Evolutionary conservation across 176 grass and related monocot species (phyloP).

Genomic region (Carex pumila): DNA sequence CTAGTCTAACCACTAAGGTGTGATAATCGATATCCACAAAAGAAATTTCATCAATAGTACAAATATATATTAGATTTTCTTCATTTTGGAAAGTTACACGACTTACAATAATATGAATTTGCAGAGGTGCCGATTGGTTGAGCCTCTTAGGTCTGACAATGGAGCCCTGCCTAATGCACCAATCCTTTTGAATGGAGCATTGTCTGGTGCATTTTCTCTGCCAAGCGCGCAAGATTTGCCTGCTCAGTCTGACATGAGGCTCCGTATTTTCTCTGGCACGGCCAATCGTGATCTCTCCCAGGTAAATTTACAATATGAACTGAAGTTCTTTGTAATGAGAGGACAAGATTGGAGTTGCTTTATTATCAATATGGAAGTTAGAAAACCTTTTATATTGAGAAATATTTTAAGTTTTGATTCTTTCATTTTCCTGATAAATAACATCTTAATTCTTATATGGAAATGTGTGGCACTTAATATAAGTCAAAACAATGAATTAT

Average conservation of each 20-base stretch:
- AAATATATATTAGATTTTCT: neutral
- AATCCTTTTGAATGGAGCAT: constrained; percentile 20
- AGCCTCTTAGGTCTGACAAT: constrained; percentile 55
- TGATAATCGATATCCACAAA: neutral
- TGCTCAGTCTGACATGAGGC: constrained; percentile 48
- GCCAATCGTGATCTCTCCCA: constrained; percentile 69
- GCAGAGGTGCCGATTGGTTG: constrained; percentile 61
- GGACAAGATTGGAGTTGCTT: neutral
- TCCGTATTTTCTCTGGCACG: constrained; percentile 93
- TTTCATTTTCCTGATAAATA: neutral
- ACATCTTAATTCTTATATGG: neutral
- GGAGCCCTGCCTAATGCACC: constrained; percentile 29
- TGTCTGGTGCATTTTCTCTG: constrained; percentile 24
- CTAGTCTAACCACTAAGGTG: neutral
- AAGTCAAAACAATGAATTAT: neutral
- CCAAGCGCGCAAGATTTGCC: constrained; percentile 24
- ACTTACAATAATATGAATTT: neutral
- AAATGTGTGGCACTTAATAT: neutral
- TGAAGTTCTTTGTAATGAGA: neutral
- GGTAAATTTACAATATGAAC: constrained; percentile 30
- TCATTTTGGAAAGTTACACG: neutral
- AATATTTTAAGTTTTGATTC: neutral
- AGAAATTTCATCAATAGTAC: neutral
- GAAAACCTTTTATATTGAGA: neutral
- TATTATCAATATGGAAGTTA: neutral